Evolutionary conservation across 1,139 yeast species (phyloP).

Genomic region (Kluyveromyces sp.): DNA sequence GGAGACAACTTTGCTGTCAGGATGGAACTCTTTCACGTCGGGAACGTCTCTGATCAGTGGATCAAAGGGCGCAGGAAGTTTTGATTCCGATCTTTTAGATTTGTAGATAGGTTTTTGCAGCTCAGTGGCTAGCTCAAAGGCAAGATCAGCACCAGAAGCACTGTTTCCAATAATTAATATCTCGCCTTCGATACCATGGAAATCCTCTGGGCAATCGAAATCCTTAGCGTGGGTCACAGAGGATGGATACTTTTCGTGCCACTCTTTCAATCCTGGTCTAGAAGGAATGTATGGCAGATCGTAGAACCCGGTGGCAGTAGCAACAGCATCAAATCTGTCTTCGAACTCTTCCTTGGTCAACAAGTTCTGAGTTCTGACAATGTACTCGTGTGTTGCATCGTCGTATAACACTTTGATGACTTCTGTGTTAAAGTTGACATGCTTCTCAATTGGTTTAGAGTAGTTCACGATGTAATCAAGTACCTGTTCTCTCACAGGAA

Average conservation of each 20-base stretch:
- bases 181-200: constrained; percentile 34
- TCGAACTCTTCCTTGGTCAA: constrained; percentile 30
- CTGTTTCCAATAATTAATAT: constrained; percentile 52
- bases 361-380: constrained; percentile 34
- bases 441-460: constrained; percentile 35
- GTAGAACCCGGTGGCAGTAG: constrained; percentile 53
- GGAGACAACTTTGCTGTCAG: constrained; percentile 31
- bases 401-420: constrained; percentile 34
- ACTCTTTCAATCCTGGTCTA: constrained; percentile 46
- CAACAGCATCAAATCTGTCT: constrained; percentile 45
- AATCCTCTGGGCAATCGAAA: constrained; percentile 44
- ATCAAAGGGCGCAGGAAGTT: constrained; percentile 39
- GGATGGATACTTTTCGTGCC: constrained; percentile 40
- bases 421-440: constrained; percentile 36
- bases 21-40: constrained; percentile 34
- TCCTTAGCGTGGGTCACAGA: constrained; percentile 51
- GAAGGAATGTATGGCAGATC: constrained; percentile 51
- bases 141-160: constrained; percentile 52
- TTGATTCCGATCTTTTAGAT: constrained; percentile 38
- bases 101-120: constrained; percentile 37
- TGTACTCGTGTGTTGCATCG: constrained; percentile 36
- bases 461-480: constrained; percentile 42
- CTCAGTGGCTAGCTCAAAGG: constrained; percentile 39
- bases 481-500: constrained; percentile 46
- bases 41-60: constrained; percentile 38